Conservation (phyloP, 768 basidiomycete genomes). For the Collybia sp. region DNA sequence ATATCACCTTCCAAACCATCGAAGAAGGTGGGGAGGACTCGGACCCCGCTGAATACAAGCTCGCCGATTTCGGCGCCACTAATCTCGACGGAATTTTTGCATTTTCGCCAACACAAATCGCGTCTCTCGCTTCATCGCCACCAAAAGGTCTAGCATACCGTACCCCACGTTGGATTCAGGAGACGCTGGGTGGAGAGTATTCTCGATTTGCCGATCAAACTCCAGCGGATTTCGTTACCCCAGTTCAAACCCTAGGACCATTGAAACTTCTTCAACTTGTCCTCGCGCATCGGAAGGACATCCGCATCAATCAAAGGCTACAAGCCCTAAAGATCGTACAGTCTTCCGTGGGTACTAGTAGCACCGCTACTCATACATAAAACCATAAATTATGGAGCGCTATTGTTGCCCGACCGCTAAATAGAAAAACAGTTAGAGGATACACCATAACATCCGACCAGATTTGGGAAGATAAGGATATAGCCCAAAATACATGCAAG, state of each 20-base stretch:
- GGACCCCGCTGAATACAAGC: slow-evolving; percentile 9
- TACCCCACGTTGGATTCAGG: slow-evolving; percentile 5
- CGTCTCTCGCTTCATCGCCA: neutral
- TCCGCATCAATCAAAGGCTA: slow-evolving; percentile 31
- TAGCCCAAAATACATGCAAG: no score
- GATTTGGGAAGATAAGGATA: neutral
- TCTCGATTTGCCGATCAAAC: slow-evolving; percentile 32
- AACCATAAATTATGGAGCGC: slow-evolving; percentile 6
- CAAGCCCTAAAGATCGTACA: slow-evolving; percentile 30
- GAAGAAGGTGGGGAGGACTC: slow-evolving; percentile 16
- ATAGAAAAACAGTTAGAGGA: neutral
- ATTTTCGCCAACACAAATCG: neutral
- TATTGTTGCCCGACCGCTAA: neutral
- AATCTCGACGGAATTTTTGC: slow-evolving; percentile 20
- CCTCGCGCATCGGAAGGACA: slow-evolving; percentile 38
- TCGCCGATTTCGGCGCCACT: slow-evolving; percentile 17
- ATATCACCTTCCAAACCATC: slow-evolving; percentile 15
- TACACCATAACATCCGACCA: slow-evolving; percentile 1
- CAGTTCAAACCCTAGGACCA: slow-evolving; percentile 30
- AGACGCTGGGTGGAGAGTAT: slow-evolving; percentile 46
- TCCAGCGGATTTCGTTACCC: slow-evolving; percentile 18
- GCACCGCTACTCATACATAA: slow-evolving; percentile 1
- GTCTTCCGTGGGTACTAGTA: no score
- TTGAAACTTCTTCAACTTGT: slow-evolving; percentile 36
- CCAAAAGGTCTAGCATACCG: slow-evolving; percentile 4